phyloP scores from a whole-genome alignment of 768 basidiomycete genomes.

The Filobasidium floriforme region DNA sequence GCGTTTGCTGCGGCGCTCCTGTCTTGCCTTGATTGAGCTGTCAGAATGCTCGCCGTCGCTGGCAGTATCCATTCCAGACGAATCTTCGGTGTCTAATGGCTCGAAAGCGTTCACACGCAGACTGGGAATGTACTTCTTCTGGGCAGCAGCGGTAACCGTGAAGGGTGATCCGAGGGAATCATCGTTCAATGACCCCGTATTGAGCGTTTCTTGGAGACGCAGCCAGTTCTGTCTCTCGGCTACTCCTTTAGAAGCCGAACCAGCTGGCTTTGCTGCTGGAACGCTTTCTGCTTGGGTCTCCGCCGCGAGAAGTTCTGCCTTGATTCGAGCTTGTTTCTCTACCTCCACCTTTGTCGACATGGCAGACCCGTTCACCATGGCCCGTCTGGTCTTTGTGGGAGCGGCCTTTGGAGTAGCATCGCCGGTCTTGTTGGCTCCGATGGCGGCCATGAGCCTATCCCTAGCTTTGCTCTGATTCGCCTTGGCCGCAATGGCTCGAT shows the following conservation, averaged over 20 bases:
- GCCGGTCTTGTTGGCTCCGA: slow-evolving; percentile 12
- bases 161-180: slow-evolving; percentile 15
- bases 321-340: slow-evolving; percentile 21
- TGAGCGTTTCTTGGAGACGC: slow-evolving; percentile 17
- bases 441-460: slow-evolving; percentile 18
- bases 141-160: slow-evolving; percentile 16
- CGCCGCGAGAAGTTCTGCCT: slow-evolving; percentile 17
- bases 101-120: slow-evolving; percentile 30
- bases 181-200: slow-evolving; percentile 15
- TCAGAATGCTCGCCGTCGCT: slow-evolving; percentile 18
- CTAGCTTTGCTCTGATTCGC: slow-evolving; percentile 13
- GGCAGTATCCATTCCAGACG: slow-evolving; percentile 17
- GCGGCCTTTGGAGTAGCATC: slow-evolving; percentile 4
- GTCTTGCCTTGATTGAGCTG: slow-evolving; percentile 1
- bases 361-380: slow-evolving; percentile 22
- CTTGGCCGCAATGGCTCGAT: not conserved
- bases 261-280: not conserved
- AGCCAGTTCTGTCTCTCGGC: slow-evolving; percentile 26
- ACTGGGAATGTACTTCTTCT: slow-evolving; percentile 20
- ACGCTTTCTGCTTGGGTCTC: slow-evolving; percentile 3
- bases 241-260: slow-evolving; percentile 5
- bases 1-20: not conserved
- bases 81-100: slow-evolving; percentile 25
- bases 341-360: slow-evolving; percentile 16
- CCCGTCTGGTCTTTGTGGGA: slow-evolving; percentile 10